Percentiles rank a stretch among this genome's conserved stretches.
These are phyloP conservation scores for Glonium stellatum DNA, from an alignment of 495 filamentous ascomycete species.

Conservation along the genomic window DNA sequence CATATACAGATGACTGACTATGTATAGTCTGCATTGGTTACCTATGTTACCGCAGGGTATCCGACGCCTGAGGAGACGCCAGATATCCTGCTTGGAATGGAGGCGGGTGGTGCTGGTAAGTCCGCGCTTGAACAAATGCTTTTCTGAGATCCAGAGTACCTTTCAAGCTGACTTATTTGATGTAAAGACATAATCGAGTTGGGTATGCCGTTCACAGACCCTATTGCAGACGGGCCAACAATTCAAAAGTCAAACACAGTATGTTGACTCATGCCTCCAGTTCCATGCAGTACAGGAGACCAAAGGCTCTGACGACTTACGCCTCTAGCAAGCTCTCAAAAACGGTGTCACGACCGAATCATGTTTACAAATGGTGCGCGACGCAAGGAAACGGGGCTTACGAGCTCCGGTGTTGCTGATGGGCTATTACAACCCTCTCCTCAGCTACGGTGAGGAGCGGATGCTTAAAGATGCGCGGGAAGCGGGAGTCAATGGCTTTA, in stretches of 20 bases:
- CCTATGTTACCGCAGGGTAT: slow-evolving; percentile 94
- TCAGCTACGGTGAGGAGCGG: slow-evolving; percentile 86
- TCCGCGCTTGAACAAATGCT: slow-evolving; percentile 5
- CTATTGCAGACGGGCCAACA: slow-evolving; percentile 90
- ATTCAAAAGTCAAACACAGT: slow-evolving; percentile 60
- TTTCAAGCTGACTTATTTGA: slow-evolving; percentile 14
- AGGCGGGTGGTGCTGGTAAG: slow-evolving; percentile 86
- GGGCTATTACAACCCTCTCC: slow-evolving; percentile 97
- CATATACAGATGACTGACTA: slow-evolving; percentile 2
- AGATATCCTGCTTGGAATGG: slow-evolving; percentile 78
- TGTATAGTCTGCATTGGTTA: slow-evolving; percentile 69
- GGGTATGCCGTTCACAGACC: slow-evolving; percentile 93
- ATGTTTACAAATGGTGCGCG: slow-evolving; percentile 70
- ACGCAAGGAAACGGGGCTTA: slow-evolving; percentile 67
- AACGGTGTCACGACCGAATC: slow-evolving; percentile 79
- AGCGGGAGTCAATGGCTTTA: slow-evolving; percentile 92
- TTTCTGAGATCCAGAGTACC: neutral
- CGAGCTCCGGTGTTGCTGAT: slow-evolving; percentile 82
- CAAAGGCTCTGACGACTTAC: slow-evolving; percentile 2
- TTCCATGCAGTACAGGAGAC: slow-evolving; percentile 4
- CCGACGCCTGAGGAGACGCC: slow-evolving; percentile 76
- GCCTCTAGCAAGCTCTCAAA: slow-evolving; percentile 55
- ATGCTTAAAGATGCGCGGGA: slow-evolving; percentile 79
- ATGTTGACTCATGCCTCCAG: slow-evolving; percentile 28
- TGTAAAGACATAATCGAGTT: slow-evolving; percentile 69